These are phyloP conservation scores for Gaertneriomyces sp. DNA, from an alignment of 192 early-diverging fungal species.

Conservation along the genomic window DNA sequence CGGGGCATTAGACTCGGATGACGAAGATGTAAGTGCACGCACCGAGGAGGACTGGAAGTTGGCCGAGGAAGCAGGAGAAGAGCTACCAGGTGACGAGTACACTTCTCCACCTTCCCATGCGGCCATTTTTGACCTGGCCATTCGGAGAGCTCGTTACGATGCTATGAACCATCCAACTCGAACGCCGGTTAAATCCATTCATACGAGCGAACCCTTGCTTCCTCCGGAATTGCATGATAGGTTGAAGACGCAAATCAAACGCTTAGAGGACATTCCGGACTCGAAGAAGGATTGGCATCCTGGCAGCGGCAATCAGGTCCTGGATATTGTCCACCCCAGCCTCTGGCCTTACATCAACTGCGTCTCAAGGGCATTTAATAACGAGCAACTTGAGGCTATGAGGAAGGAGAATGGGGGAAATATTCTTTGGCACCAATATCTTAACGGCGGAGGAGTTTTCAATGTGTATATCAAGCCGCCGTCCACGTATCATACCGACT, in stretches of 20 bases:
- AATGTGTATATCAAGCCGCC: too few species aligned
- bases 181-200: too few species aligned
- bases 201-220: background rate
- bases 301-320: constrained; percentile 37
- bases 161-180: too few species aligned
- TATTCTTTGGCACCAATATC: constrained; percentile 4
- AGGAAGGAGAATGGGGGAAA: background rate
- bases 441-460: background rate
- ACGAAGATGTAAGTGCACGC: background rate
- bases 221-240: constrained; percentile 31
- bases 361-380: background rate
- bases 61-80: too few species aligned
- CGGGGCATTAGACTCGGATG: background rate
- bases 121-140: too few species aligned
- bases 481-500: too few species aligned
- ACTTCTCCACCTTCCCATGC: too few species aligned
- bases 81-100: too few species aligned
- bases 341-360: constrained; percentile 39
- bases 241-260: constrained; percentile 21
- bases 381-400: background rate
- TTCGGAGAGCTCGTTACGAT: too few species aligned
- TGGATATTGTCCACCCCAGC: constrained; percentile 56
- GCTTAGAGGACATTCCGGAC: constrained; percentile 19
- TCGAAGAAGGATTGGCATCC: constrained; percentile 44
- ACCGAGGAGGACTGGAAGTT: too few species aligned